Conservation (phyloP, 2,329 filamentous ascomycete genomes). For the Drechslera avenae region DNA sequence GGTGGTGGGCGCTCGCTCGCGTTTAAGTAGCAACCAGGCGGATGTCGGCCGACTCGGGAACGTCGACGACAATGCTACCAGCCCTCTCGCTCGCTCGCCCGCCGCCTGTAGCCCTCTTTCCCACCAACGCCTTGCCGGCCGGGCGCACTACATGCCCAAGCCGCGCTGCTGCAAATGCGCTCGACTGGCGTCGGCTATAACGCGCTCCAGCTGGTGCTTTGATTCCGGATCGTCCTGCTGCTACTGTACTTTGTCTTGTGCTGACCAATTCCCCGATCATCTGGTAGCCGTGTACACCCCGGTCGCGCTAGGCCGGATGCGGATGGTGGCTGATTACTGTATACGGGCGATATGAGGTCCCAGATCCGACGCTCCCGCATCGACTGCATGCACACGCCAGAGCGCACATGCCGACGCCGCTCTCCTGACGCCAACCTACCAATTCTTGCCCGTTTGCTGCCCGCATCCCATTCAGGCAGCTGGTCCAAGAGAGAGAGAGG, state of each 20-base stretch:
- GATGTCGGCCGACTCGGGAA: conserved; percentile 10
- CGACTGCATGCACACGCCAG: background rate
- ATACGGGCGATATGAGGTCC: conserved; percentile 19
- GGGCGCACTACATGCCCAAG: background rate
- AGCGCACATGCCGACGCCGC: background rate
- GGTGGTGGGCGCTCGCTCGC: conserved; percentile 14
- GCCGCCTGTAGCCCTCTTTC: background rate
- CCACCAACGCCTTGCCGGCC: conserved; percentile 1
- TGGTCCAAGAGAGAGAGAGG: too few species aligned
- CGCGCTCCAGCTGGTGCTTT: conserved; percentile 4
- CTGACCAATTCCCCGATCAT: conserved; percentile 28
- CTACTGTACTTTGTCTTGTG: conserved; percentile 6
- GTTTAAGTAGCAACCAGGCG: conserved; percentile 14
- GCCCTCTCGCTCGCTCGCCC: background rate
- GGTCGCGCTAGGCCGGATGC: conserved; percentile 11
- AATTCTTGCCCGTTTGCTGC: too few species aligned
- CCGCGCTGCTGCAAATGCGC: background rate
- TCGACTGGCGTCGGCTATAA: conserved; percentile 23
- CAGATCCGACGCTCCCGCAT: conserved; percentile 27
- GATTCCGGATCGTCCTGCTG: conserved; percentile 17
- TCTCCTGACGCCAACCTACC: conserved; percentile 1
- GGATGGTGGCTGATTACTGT: conserved; percentile 13
- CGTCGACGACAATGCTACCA: conserved; percentile 4
- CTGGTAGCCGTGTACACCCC: conserved; percentile 12
- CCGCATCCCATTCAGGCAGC: background rate